Conservation (phyloP, 1,284 basidiomycete species). For the Microbotryum violaceum region DNA sequence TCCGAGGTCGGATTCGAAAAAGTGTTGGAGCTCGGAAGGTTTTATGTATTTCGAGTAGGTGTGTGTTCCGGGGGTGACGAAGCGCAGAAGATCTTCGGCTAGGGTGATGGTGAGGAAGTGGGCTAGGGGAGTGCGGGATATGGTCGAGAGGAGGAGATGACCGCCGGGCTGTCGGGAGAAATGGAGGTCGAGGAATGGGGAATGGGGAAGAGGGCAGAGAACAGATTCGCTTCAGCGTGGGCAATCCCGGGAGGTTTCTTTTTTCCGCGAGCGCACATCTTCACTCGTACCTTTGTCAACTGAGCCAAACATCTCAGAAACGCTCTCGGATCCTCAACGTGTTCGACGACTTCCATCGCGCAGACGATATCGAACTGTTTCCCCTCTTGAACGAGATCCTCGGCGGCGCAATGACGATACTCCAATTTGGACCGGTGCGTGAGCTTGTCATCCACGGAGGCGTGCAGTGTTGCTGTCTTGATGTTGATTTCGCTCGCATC, state of each 20-base stretch:
- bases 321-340: conserved; percentile 81
- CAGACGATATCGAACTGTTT: conserved; percentile 82
- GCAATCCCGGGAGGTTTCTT: no score
- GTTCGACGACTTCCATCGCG: conserved; percentile 97
- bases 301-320: conserved; percentile 76
- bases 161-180: conserved; percentile 68
- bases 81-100: conserved; percentile 73
- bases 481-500: conserved; percentile 88
- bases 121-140: conserved; percentile 83
- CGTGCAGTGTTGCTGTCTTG: conserved; percentile 74
- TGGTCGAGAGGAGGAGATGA: conserved; percentile 91
- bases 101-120: conserved; percentile 84
- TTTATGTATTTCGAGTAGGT: conserved; percentile 85
- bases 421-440: conserved; percentile 39
- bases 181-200: background rate
- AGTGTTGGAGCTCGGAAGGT: conserved; percentile 75
- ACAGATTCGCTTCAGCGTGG: background rate
- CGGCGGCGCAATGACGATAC: conserved; percentile 75
- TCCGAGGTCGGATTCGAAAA: conserved; percentile 59
- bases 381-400: conserved; percentile 55
- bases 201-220: background rate
- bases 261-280: no score
- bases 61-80: conserved; percentile 86
- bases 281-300: conserved; percentile 64
- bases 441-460: conserved; percentile 55